Evolutionary conservation across 805 yeast genomes (phyloP).

Genomic region (Metschnikowia santaceciliae): DNA sequence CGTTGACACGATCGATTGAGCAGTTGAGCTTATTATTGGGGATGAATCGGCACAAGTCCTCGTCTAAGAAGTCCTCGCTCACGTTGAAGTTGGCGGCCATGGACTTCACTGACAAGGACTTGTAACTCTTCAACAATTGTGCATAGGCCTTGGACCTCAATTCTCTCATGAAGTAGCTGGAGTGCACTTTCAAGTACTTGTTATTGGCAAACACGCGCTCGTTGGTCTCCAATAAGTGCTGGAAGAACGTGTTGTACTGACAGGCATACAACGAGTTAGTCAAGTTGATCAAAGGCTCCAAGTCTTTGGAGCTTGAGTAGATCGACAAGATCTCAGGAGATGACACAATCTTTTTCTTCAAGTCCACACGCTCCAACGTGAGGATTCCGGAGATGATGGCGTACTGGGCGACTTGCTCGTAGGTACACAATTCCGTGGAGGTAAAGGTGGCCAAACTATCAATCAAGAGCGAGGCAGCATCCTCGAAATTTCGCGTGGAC

Average conservation of each 20-base stretch:
- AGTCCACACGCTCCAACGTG: constrained; percentile 74
- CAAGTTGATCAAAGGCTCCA: constrained; percentile 78
- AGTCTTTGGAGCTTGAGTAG: constrained; percentile 60
- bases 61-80: constrained; percentile 79
- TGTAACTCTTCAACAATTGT: constrained; percentile 90
- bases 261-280: constrained; percentile 86
- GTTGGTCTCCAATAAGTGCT: constrained; percentile 70
- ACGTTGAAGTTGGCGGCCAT: constrained; percentile 96
- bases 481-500: constrained; percentile 81
- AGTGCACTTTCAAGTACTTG: constrained; percentile 69
- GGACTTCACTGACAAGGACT: constrained; percentile 80
- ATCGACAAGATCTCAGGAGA: constrained; percentile 90
- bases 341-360: constrained; percentile 82
- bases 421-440: constrained; percentile 81
- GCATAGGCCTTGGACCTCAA: constrained; percentile 93
- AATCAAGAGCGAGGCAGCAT: constrained; percentile 79
- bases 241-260: constrained; percentile 78
- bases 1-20: constrained; percentile 92
- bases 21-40: constrained; percentile 93
- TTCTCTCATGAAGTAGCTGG: constrained; percentile 83
- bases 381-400: constrained; percentile 87
- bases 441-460: constrained; percentile 95
- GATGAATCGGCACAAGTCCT: constrained; percentile 82
- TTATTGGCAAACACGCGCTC: constrained; percentile 61
- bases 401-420: constrained; percentile 85